Percentiles rank a stretch among this genome's conserved stretches.
phyloP scores from a whole-genome alignment of 495 filamentous ascomycete genomes.

The Penicillium verhagenii region DNA sequence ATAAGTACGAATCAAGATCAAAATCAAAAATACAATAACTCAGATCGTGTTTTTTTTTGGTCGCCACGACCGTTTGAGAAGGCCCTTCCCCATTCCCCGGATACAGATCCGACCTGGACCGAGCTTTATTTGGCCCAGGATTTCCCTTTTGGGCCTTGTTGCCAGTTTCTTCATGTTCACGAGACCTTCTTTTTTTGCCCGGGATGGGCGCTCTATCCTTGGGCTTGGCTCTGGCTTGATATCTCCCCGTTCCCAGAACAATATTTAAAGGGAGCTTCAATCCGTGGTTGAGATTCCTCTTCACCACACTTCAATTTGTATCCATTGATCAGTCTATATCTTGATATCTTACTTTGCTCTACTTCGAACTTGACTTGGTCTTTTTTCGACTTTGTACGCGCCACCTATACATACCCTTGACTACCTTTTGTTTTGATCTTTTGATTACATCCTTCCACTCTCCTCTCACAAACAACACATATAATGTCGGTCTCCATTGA shows the following conservation, averaged over 20 bases:
- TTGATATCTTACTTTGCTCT: background rate
- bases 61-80: constrained; percentile 13
- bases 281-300: constrained; percentile 2
- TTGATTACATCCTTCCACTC: background rate
- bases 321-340: background rate
- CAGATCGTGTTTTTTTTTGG: background rate
- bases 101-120: constrained; percentile 4
- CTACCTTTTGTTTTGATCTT: too few relatives aligned
- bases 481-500: constrained; percentile 45
- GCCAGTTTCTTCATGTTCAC: constrained; percentile 21
- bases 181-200: constrained; percentile 12
- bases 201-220: background rate
- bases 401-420: constrained; percentile 6
- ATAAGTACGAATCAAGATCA: background rate
- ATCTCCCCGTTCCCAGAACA: background rate
- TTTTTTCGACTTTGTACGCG: constrained; percentile 4
- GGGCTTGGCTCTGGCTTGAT: background rate
- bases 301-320: background rate
- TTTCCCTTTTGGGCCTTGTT: background rate
- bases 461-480: constrained; percentile 4
- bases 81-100: constrained; percentile 16
- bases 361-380: background rate
- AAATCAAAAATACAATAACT: background rate
- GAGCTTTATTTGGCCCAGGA: constrained; percentile 5
- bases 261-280: constrained; percentile 10